These are phyloP conservation scores for Lasiodiplodia theobromae DNA, from an alignment of 2,329 filamentous ascomycete species.

Conservation along the genomic window DNA sequence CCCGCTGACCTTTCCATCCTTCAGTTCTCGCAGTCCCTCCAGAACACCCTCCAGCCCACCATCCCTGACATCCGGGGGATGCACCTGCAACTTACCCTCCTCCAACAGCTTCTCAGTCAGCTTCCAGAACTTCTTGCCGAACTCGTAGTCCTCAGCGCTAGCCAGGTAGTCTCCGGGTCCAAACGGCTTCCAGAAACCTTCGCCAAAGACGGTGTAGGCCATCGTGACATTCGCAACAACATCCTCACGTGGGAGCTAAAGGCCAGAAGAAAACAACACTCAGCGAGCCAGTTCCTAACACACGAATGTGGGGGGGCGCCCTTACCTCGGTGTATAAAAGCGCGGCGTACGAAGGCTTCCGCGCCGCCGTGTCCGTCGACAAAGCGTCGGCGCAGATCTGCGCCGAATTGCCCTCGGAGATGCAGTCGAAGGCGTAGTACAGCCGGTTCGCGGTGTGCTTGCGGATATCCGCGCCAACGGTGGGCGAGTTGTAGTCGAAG, in stretches of 20 bases:
- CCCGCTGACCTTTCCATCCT: constrained; percentile 43
- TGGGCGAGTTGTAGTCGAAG: constrained; percentile 60
- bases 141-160: constrained; percentile 40
- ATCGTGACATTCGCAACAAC: constrained; percentile 53
- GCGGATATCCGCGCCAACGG: constrained; percentile 56
- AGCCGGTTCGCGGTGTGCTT: constrained; percentile 54
- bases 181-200: constrained; percentile 40
- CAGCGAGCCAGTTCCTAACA: no score
- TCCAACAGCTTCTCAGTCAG: constrained; percentile 37
- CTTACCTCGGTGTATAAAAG: constrained; percentile 50
- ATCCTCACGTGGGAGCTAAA: constrained; percentile 44
- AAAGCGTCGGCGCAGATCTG: constrained; percentile 53
- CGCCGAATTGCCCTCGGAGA: constrained; percentile 49
- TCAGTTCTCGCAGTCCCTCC: constrained; percentile 43
- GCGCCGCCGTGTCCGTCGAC: constrained; percentile 32
- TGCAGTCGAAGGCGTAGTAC: constrained; percentile 57
- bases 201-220: constrained; percentile 53
- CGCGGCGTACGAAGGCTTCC: constrained; percentile 46
- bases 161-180: constrained; percentile 28
- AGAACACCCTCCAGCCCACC: constrained; percentile 42
- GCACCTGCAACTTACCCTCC: constrained; percentile 43
- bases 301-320: no score
- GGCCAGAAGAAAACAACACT: no score
- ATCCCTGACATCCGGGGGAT: constrained; percentile 38
- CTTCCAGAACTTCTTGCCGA: constrained; percentile 39